Conservation (phyloP, 495 filamentous ascomycete genomes). For the Wilcoxina mikolae region DNA sequence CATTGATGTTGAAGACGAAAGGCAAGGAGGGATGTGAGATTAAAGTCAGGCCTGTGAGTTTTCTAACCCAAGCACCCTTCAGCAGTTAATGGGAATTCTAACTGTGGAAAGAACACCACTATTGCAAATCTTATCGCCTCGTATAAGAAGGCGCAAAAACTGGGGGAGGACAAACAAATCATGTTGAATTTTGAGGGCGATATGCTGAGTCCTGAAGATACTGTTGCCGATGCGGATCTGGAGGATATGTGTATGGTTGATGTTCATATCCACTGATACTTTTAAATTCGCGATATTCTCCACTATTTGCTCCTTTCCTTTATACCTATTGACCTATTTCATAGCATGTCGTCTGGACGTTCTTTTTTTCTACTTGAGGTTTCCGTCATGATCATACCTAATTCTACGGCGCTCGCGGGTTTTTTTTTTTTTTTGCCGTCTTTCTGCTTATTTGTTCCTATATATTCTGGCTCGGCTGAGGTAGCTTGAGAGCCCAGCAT, state of each 20-base stretch:
- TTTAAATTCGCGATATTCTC: too few species aligned
- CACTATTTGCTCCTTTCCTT: too few species aligned
- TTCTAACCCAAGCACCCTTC: neutral
- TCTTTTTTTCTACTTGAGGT: too few species aligned
- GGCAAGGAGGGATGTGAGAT: conserved; percentile 38
- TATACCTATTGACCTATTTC: too few species aligned
- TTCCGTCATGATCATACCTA: too few species aligned
- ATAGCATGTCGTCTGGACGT: too few species aligned
- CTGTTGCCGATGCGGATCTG: conserved; percentile 56
- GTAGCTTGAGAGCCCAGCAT: too few species aligned
- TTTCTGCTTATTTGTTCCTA: too few species aligned
- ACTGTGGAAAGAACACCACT: conserved; percentile 34
- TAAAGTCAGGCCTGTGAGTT: conserved; percentile 40
- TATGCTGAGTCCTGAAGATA: conserved; percentile 43
- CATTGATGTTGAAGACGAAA: conserved; percentile 37
- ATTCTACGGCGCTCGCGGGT: too few species aligned
- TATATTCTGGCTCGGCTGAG: too few species aligned
- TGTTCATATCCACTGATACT: neutral
- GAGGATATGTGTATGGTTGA: conserved; percentile 66
- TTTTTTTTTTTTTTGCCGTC: too few species aligned
- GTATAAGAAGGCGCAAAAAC: conserved; percentile 36
- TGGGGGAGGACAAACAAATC: conserved; percentile 39
- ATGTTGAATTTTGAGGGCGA: conserved; percentile 72
- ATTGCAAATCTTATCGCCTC: conserved; percentile 41
- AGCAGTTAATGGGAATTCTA: neutral